A percentile compares a stretch with the other conserved stretches of the same genome.
Evolutionary conservation across 192 early-diverging fungal genomes (phyloP).

Genomic region (Obelidium mucronatum): DNA sequence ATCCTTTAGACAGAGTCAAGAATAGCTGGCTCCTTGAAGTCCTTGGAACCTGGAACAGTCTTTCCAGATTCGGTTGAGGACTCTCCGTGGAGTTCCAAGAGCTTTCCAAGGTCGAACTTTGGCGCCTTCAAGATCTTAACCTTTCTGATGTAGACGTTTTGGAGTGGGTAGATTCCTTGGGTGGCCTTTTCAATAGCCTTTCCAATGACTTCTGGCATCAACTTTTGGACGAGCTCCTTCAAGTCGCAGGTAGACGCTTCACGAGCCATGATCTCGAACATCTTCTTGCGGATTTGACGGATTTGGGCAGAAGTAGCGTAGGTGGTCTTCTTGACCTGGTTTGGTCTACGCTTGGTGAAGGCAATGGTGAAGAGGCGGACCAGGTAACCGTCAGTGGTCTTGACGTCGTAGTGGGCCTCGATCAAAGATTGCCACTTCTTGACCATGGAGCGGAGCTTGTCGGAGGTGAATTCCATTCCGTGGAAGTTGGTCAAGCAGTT

Average conservation of each 20-base stretch:
- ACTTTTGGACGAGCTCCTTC: constrained; percentile 95
- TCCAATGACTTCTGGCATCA: constrained; percentile 97
- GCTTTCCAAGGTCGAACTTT: constrained; percentile 94
- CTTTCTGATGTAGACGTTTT: constrained; percentile 96
- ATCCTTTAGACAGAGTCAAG: constrained; percentile 43
- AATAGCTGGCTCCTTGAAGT: constrained; percentile 78
- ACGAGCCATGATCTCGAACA: constrained; percentile 96
- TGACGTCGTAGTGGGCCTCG: constrained; percentile 98
- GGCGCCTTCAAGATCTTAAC: constrained; percentile 99
- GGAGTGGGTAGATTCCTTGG: constrained; percentile 98
- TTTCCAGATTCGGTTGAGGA: constrained; percentile 77
- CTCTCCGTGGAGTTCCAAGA: constrained; percentile 96
- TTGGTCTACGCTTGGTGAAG: constrained; percentile 92
- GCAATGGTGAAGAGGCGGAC: constrained; percentile 96
- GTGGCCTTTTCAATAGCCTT: constrained; percentile 97
- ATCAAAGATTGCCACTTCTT: constrained; percentile 99
- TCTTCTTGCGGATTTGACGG: constrained; percentile 99
- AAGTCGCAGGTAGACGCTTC: constrained; percentile 89
- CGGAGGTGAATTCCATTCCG: constrained; percentile 99
- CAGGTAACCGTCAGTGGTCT: constrained; percentile 99
- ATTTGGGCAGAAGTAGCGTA: constrained; percentile 98
- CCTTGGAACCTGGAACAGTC: constrained; percentile 80
- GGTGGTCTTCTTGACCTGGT: constrained; percentile 98
- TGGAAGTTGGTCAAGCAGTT: constrained; percentile 99
- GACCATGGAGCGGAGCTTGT: constrained; percentile 99